Evolutionary conservation across 1,284 basidiomycete genomes (phyloP), one percentile per base, ranked within the genome.

Genomic region (Ganoderma sinense): DNA sequence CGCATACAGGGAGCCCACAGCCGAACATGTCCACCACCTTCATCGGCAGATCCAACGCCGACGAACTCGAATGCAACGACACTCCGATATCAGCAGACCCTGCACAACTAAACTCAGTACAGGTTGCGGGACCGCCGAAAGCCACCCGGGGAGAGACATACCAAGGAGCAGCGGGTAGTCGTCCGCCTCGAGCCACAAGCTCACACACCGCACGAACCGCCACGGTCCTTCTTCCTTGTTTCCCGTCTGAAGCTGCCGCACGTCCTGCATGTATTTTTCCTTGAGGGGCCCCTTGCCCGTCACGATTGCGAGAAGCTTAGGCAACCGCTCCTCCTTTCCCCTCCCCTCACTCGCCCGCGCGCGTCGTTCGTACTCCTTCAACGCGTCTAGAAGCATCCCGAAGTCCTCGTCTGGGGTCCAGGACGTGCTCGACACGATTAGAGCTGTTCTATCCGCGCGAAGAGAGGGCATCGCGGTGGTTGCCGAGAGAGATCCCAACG

Each of bases 21-120:
- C 98, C 98, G 81, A 99, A 98, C 98, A 99, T 99, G 80, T 99
- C 98, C 2, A 99, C 97, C 11, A 99, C 92, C 82, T 99, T 99
- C 98, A 99, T 99, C 1, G 98, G 98, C 65, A 99, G 84, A 81
- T 99, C 98, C 59, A 97, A 83, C 0, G 90, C 94, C 0, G 95
- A 97, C 0, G 95, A 97, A 79, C 94, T 96, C 20, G 91, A 89
- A 80, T 99, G 98, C 67, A 99, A 84, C 68, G 91, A 96, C 62
- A 99, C 88, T 0, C 98, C 98, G 23, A 99, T 76, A 80, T 99
- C 97, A 3, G 97, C 96, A 4, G 94, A 94, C 36, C 97, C 95
- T 95, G 69, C n/a, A 45, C 13, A 14, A 20, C 8, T 55, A 5
- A 18, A 20, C 14, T 63, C 29, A 63, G 43, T 20, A 33, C 11